Evolutionary conservation across 352 stramenopile species (phyloP), one percentile per base, ranked within the genome.

Genomic region (Globisporangium solare): DNA sequence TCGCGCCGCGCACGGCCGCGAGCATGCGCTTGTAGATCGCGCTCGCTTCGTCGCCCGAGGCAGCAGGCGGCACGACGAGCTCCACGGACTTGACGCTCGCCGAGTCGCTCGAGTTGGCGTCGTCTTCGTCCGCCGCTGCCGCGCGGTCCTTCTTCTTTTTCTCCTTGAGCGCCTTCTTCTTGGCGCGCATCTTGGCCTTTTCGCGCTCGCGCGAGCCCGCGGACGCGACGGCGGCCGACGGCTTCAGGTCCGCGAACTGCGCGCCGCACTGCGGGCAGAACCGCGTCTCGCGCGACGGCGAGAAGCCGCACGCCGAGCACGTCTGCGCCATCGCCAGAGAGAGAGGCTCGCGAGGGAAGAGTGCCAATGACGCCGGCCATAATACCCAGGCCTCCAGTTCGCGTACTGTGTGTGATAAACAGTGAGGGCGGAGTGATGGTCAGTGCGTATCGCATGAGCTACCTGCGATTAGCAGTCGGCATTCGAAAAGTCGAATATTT

Each of bases 1-100:
- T 89, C 21, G 81, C 80, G 31, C 80, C 81, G 42, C 79, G 77
- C 49, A 94, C 83, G 4, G 79, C 79, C 32, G 81, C 81, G 20
- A 94, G 64, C 72, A 94, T 86, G 27, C 77, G 68, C 61, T 87
- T 91, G 71, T 94, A 94, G 52, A 94, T 90, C 15, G 72, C 43
- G 11, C 76, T 76, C 6, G 83, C 83, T 56, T 94, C 81, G 40
- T 90, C 79, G 7, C 83, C 83, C 2, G 70, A 70, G 5, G 83
- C 83, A 2, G 79, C 79, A 0, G 72, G 67, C 20, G 83, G 83
- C 1, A 90, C 70, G 5, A 73, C 65, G 18, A 81, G 42, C 54
- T 78, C 66, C 24, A 35, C 27, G 27, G 27, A 35, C 7, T 35
- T 35, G 27, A 35, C 27, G 27, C 27, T 35, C 27, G 41, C 24